Evolutionary conservation across 2,329 filamentous ascomycete genomes (phyloP).

Genomic region (Thermoascus crustaceus): DNA sequence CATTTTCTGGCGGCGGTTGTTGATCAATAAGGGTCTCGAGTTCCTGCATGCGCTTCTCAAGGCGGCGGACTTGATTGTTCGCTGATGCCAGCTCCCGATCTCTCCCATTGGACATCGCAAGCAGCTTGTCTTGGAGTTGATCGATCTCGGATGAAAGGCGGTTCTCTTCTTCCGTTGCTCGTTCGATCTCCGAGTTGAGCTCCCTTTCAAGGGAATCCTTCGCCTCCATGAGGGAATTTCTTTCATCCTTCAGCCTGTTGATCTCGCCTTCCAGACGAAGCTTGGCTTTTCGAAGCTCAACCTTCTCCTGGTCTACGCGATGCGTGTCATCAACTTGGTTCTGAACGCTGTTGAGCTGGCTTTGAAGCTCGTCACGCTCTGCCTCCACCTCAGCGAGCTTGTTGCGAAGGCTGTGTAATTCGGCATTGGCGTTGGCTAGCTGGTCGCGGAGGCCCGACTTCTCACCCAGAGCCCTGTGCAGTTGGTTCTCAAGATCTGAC

Average conservation of each 20-base stretch:
- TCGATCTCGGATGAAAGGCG: slow-evolving; percentile 45
- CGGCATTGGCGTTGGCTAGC: slow-evolving; percentile 50
- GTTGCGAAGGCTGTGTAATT: slow-evolving; percentile 52
- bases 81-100: slow-evolving; percentile 44
- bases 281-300: slow-evolving; percentile 60
- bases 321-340: slow-evolving; percentile 51
- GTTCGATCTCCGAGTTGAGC: slow-evolving; percentile 58
- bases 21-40: slow-evolving; percentile 48
- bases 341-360: slow-evolving; percentile 48
- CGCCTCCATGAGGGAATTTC: slow-evolving; percentile 48
- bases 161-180: slow-evolving; percentile 58
- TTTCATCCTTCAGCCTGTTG: slow-evolving; percentile 57
- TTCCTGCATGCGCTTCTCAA: slow-evolving; percentile 50
- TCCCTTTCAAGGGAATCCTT: slow-evolving; percentile 54
- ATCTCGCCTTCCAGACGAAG: slow-evolving; percentile 61
- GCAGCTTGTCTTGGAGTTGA: slow-evolving; percentile 46
- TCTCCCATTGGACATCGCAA: slow-evolving; percentile 28
- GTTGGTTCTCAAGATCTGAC: slow-evolving; percentile 50
- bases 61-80: slow-evolving; percentile 55
- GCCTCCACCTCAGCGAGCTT: slow-evolving; percentile 52
- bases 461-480: slow-evolving; percentile 51
- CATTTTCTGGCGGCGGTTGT: slow-evolving; percentile 36
- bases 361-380: slow-evolving; percentile 60
- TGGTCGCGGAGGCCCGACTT: slow-evolving; percentile 58
- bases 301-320: slow-evolving; percentile 58